These are phyloP conservation scores for Cercospora zeae-maydis DNA, from an alignment of 2,329 filamentous ascomycete species.

Conservation along the genomic window DNA sequence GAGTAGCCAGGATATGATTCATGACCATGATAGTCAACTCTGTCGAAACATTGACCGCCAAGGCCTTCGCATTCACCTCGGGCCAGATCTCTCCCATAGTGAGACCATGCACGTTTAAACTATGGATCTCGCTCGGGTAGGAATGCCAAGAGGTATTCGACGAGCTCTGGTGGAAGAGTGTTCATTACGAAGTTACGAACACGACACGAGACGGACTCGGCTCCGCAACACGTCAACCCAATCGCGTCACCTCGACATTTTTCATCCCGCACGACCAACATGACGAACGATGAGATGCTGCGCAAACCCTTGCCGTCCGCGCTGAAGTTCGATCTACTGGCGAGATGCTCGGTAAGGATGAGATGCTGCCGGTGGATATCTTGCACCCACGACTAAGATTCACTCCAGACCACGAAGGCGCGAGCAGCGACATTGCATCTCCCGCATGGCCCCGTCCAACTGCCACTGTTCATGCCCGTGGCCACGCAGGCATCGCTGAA, in stretches of 20 bases:
- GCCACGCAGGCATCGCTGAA: constrained; percentile 96
- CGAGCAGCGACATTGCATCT: constrained; percentile 83
- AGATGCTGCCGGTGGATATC: neutral
- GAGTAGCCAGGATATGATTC: neutral
- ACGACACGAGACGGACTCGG: neutral
- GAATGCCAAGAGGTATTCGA: neutral
- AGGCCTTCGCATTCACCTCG: too few relatives aligned
- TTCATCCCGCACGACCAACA: constrained; percentile 7
- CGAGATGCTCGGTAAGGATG: constrained; percentile 70
- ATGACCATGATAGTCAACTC: too few relatives aligned
- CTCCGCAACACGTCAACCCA: neutral
- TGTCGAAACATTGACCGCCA: too few relatives aligned
- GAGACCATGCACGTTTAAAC: neutral
- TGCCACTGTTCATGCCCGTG: constrained; percentile 98
- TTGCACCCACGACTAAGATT: constrained; percentile 5
- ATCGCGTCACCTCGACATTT: neutral
- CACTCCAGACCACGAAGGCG: constrained; percentile 80
- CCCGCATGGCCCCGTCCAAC: constrained; percentile 83
- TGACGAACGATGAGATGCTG: constrained; percentile 28
- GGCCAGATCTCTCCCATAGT: too few relatives aligned
- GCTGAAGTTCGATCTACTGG: constrained; percentile 72
- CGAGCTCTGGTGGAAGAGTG: neutral
- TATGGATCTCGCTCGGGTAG: neutral
- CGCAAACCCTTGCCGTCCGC: constrained; percentile 47
- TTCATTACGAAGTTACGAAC: neutral